phyloP scores from a whole-genome alignment of 2,329 filamentous ascomycete species.

The Colletotrichum theobromicola region DNA sequence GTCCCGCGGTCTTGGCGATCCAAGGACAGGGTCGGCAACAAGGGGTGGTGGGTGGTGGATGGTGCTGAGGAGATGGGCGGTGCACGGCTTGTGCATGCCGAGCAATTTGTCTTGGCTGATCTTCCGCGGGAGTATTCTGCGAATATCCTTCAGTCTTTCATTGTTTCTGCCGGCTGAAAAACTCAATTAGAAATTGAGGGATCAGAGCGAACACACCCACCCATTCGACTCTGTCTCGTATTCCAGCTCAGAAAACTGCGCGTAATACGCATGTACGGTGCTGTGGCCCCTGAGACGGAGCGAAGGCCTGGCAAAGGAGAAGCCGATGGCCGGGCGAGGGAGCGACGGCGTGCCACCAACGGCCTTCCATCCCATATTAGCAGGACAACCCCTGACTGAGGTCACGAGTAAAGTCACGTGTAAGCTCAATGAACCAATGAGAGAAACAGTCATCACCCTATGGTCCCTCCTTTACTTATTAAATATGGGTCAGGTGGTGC shows the following conservation, averaged over 20 bases:
- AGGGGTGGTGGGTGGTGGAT: background rate
- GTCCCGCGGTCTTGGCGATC: conserved; percentile 22
- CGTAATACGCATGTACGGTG: background rate
- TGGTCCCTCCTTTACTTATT: background rate
- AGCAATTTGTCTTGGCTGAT: background rate
- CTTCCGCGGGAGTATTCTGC: background rate
- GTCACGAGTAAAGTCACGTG: background rate
- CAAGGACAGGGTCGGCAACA: conserved; percentile 1
- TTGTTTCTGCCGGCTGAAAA: background rate
- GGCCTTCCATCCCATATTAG: background rate
- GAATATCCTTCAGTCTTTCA: background rate
- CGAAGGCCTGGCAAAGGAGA: background rate
- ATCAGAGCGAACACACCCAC: background rate
- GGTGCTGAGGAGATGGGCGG: background rate
- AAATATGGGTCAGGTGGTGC: conserved; percentile 1
- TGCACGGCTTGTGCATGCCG: background rate
- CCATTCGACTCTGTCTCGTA: background rate
- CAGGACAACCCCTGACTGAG: conserved; percentile 1
- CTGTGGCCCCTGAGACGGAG: background rate
- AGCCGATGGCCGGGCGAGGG: background rate
- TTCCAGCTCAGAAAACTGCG: background rate
- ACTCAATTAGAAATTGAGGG: background rate
- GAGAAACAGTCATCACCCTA: background rate
- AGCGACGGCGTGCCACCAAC: conserved; percentile 2
- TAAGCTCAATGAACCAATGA: fast-evolving